Evolutionary conservation across 2,329 filamentous ascomycete species (phyloP), one percentile per base, ranked within the genome.

Genomic region (Sporothrix humicola): DNA sequence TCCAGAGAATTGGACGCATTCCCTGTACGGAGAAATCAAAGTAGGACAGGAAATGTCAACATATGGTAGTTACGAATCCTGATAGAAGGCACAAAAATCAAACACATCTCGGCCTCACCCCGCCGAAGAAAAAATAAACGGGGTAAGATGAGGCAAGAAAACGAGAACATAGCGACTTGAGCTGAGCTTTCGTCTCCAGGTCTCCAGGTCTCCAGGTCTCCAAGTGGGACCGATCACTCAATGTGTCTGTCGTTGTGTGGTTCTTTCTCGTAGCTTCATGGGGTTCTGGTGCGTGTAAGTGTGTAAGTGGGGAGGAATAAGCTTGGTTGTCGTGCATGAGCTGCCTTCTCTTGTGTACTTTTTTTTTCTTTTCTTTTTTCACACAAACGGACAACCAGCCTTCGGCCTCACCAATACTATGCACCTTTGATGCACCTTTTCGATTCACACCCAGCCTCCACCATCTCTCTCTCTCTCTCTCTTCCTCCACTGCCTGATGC

Each of bases 381-480:
- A 56, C 17, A 3, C 52, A 23, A 56, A 10, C 10, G 17, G 37
- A 8, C 37, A 15, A 20, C 37, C 7, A 63, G 8, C 9, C 26
- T 59, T 37, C 12, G 31, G 26, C 56, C 26, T 26, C 17, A 13
- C 56, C 56, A 59, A 59, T 59, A 59, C 56, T 37, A 26, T 59
- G 56, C 56, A 59, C 26, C 31, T 37, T 37, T 37, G 20, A 56
- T 56, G 52, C 52, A 56, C 20, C 48, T 50, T 17, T 50, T 50
- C 48, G 48, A 59, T 23, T 12, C 23, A 31, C 56, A 59, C 26
- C 56, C 56, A 59, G 56, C 56, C 56, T 59, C 56, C 56, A 59
- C 23, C 23, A 15, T 23, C 52, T 37, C 56, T 12, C 26, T 13
- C 23, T 54, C 56, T 31, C 56, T 26, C 56, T 5, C 46, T 48